Evolutionary conservation across 805 yeast genomes (phyloP).

Genomic region (Candida maesae): DNA sequence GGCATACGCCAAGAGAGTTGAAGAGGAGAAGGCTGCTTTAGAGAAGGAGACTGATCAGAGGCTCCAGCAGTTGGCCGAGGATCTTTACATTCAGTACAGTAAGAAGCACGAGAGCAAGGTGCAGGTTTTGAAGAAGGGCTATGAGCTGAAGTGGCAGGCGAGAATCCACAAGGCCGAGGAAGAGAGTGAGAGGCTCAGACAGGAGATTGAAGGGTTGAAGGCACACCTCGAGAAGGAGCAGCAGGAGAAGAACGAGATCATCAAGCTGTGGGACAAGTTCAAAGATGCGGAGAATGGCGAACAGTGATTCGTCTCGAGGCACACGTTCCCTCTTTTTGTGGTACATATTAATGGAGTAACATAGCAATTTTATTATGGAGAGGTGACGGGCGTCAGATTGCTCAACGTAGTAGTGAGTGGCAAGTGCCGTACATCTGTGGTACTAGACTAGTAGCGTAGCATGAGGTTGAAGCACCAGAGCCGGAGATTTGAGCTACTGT

Average conservation of each 20-base stretch:
- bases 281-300: constrained; percentile 15
- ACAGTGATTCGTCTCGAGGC: background rate
- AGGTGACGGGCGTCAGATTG: too few relatives aligned
- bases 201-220: constrained; percentile 51
- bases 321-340: too few relatives aligned
- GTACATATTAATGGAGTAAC: too few relatives aligned
- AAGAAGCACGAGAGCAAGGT: constrained; percentile 76
- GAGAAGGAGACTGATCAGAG: constrained; percentile 51
- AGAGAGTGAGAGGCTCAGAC: constrained; percentile 42
- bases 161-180: constrained; percentile 39
- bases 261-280: constrained; percentile 44
- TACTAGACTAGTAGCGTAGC: too few relatives aligned
- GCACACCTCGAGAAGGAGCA: constrained; percentile 47
- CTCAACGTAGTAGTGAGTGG: too few relatives aligned
- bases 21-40: constrained; percentile 33
- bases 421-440: too few relatives aligned
- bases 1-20: constrained; percentile 27
- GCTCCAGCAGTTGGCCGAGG: constrained; percentile 61
- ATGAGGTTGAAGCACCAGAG: too few relatives aligned
- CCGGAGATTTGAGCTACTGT: too few relatives aligned
- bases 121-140: constrained; percentile 52
- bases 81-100: constrained; percentile 67
- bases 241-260: constrained; percentile 54
- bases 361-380: too few relatives aligned
- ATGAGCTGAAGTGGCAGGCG: constrained; percentile 48